Evolutionary conservation across 805 yeast species (phyloP).

Genomic region (Wilhelminamyces savonicus): DNA sequence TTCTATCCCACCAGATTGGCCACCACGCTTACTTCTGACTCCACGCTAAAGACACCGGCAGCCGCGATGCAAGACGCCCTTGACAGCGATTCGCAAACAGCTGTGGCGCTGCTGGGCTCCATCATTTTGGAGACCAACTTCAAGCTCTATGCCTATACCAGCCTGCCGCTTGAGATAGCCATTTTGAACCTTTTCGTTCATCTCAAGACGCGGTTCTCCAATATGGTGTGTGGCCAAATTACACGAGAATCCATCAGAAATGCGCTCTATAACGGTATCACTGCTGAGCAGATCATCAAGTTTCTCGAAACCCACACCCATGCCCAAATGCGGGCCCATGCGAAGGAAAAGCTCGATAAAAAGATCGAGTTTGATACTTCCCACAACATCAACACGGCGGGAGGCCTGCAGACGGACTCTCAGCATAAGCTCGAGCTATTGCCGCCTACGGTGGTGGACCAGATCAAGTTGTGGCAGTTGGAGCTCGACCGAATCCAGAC

Average conservation of each 20-base stretch:
- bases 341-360: constrained; percentile 62
- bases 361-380: constrained; percentile 58
- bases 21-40: constrained; percentile 82
- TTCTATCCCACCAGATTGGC: constrained; percentile 91
- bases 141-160: constrained; percentile 86
- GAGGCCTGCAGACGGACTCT: constrained; percentile 20
- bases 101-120: constrained; percentile 43
- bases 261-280: constrained; percentile 83
- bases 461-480: constrained; percentile 91
- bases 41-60: constrained; percentile 66
- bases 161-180: constrained; percentile 92
- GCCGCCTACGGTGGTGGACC: constrained; percentile 97
- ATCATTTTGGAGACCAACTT: constrained; percentile 90
- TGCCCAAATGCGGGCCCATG: constrained; percentile 75
- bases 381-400: constrained; percentile 41
- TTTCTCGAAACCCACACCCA: constrained; percentile 91
- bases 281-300: constrained; percentile 89
- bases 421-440: constrained; percentile 55
- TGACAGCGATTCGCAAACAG: constrained; percentile 16
- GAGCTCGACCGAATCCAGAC: constrained; percentile 89
- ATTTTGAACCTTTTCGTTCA: constrained; percentile 84
- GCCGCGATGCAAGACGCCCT: constrained; percentile 69
- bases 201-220: constrained; percentile 75
- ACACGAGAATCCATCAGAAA: constrained; percentile 86
- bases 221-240: constrained; percentile 89